A percentile compares a stretch with the other conserved stretches of the same genome.
Evolutionary conservation across 441 rosid genomes (phyloP).

Genomic region (Hura crepitans): DNA sequence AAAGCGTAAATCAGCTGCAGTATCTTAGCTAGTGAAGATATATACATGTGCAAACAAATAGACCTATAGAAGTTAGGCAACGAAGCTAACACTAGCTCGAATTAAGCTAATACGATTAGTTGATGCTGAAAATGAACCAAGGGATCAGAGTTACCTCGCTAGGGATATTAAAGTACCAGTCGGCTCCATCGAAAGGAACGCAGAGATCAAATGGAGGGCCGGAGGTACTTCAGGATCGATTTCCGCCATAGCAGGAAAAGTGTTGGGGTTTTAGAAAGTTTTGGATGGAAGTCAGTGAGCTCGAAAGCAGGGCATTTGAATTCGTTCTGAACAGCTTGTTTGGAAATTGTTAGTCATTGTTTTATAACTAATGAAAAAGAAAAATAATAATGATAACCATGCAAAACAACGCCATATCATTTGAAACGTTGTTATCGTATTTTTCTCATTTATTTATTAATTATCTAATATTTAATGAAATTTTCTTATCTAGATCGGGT

Average conservation of each 20-base stretch:
- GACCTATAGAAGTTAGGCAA: too few species aligned
- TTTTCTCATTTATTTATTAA: too few species aligned
- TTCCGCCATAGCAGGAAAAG: conserved; percentile 32
- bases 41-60: not conserved
- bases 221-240: conserved; percentile 33
- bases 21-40: not conserved
- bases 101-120: not conserved
- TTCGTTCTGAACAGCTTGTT: too few species aligned
- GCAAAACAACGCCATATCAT: too few species aligned
- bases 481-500: too few species aligned
- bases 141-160: conserved; percentile 44
- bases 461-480: too few species aligned
- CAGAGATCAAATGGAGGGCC: conserved; percentile 54
- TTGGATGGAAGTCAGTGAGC: too few species aligned
- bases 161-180: conserved; percentile 42
- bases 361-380: too few species aligned
- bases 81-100: not conserved
- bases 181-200: conserved; percentile 75
- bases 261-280: conserved; percentile 11
- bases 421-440: too few species aligned
- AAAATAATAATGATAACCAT: too few species aligned
- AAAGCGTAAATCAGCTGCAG: not conserved
- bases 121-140: not conserved
- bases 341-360: too few species aligned
- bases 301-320: too few species aligned